Conservation (phyloP, 345 rosid genomes). For the Syzygium aromaticum region DNA sequence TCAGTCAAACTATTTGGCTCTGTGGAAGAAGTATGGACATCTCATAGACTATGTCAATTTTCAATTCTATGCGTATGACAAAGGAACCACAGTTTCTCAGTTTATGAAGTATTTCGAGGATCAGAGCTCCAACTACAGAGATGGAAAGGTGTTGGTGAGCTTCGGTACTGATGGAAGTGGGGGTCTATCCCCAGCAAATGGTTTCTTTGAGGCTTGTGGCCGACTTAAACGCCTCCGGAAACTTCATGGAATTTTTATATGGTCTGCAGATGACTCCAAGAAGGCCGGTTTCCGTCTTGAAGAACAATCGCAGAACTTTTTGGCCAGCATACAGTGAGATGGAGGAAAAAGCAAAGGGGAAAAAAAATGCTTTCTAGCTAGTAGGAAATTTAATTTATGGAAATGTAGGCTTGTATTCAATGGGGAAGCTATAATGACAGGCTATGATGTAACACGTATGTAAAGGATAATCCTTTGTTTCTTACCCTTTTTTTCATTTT, state of each 20-base stretch:
- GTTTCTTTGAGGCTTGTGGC: constrained; percentile 35
- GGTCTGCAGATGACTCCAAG: constrained; percentile 60
- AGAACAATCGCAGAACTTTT: constrained; percentile 23
- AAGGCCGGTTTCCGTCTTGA: constrained; percentile 26
- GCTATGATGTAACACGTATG: neutral
- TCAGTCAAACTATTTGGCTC: constrained; percentile 37
- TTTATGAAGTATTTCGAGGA: constrained; percentile 23
- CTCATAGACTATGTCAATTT: constrained; percentile 56
- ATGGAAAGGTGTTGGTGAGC: constrained; percentile 38
- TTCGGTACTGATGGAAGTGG: constrained; percentile 37
- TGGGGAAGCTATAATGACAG: neutral
- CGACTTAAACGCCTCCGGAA: constrained; percentile 17
- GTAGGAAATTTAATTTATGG: neutral
- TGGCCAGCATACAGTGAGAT: constrained; percentile 8
- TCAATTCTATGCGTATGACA: constrained; percentile 45
- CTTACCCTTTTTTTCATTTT: neutral
- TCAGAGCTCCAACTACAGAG: constrained; percentile 32
- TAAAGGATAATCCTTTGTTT: neutral
- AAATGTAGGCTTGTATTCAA: neutral
- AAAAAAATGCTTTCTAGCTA: neutral
- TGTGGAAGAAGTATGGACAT: constrained; percentile 47
- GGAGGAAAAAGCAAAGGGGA: neutral
- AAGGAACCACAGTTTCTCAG: constrained; percentile 25
- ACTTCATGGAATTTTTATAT: constrained; percentile 47
- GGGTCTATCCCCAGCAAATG: constrained; percentile 31